These are phyloP conservation scores for Umbelopsis isabellina DNA, from an alignment of 192 early-diverging fungal genomes.

Conservation along the genomic window DNA sequence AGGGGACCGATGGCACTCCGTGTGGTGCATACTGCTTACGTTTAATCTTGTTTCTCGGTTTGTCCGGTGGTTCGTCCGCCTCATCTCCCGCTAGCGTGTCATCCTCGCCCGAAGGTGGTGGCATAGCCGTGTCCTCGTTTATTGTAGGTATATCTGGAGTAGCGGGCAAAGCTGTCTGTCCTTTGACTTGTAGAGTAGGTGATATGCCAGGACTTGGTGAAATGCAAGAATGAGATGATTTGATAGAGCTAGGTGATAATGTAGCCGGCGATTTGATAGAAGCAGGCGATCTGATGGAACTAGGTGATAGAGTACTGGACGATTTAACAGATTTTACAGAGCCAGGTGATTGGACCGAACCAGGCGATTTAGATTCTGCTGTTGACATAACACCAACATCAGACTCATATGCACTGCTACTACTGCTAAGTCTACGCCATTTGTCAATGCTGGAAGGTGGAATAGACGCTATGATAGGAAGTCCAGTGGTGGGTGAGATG, in stretches of 20 bases:
- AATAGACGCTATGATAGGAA: constrained; percentile 28
- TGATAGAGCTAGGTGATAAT: too few relatives aligned
- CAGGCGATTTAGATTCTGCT: too few relatives aligned
- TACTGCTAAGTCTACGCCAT: not conserved
- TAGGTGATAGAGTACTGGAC: too few relatives aligned
- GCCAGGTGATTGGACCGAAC: too few relatives aligned
- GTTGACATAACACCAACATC: not conserved
- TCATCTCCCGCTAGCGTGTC: not conserved
- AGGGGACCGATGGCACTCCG: not conserved
- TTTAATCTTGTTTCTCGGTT: not conserved
- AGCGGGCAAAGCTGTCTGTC: too few relatives aligned
- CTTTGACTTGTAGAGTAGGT: too few relatives aligned
- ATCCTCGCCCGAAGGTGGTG: not conserved
- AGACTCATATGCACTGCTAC: constrained; percentile 11
- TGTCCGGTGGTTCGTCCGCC: constrained; percentile 5
- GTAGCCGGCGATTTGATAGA: not conserved
- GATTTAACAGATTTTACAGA: too few relatives aligned
- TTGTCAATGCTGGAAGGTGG: constrained; percentile 22
- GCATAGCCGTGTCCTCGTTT: not conserved
- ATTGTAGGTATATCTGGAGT: too few relatives aligned
- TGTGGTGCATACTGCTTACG: not conserved
- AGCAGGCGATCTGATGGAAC: not conserved
- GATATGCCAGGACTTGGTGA: too few relatives aligned
- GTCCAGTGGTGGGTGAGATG: constrained; percentile 26
- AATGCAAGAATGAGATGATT: too few relatives aligned